Conservation (phyloP, 129 eudicot species). For the Lactuca saligna region DNA sequence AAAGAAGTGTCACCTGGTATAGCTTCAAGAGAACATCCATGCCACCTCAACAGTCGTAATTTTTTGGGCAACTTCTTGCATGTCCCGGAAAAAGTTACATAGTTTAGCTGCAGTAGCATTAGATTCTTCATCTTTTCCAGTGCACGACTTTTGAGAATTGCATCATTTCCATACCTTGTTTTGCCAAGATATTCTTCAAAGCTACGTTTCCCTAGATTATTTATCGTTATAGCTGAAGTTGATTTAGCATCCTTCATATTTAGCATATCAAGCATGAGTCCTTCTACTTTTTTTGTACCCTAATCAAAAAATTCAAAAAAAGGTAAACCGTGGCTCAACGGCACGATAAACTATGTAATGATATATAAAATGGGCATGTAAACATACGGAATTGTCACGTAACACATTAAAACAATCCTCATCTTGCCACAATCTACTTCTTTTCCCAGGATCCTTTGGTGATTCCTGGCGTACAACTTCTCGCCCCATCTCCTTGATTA, state of each 20-base stretch:
- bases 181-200: neutral
- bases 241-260: neutral
- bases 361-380: no score
- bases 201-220: neutral
- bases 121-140: neutral
- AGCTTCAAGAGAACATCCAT: neutral
- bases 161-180: neutral
- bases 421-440: conserved; percentile 19
- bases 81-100: neutral
- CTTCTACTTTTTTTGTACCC: neutral
- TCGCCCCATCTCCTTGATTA: conserved; percentile 16
- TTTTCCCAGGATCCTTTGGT: conserved; percentile 5
- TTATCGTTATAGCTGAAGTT: no score
- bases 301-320: no score
- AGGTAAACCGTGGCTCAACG: no score
- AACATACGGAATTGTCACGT: neutral
- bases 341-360: no score
- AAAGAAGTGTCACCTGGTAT: neutral
- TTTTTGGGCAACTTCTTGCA: neutral
- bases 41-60: neutral
- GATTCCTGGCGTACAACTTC: conserved; percentile 12
- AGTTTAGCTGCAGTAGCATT: neutral
- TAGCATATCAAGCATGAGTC: neutral
- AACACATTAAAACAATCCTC: conserved; percentile 13
- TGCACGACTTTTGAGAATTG: neutral